Percentiles rank a stretch among this genome's conserved stretches.
Conservation (phyloP, 2,329 filamentous ascomycete genomes). For the Fonsecaea nubica region DNA sequence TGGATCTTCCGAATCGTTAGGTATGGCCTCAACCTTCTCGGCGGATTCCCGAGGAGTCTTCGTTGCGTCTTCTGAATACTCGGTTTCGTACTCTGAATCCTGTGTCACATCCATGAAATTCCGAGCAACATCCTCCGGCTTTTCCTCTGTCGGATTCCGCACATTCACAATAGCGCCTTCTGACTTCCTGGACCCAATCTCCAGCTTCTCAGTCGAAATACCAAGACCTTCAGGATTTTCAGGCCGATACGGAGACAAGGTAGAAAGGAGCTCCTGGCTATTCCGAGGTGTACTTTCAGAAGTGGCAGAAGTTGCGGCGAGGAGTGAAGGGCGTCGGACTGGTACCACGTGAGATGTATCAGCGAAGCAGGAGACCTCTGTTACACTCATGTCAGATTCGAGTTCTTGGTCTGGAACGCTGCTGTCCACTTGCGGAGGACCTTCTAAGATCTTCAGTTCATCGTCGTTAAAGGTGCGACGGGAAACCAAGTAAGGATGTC, state of each 20-base stretch:
- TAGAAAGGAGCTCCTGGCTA: conserved; percentile 30
- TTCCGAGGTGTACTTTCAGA: conserved; percentile 38
- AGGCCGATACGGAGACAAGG: conserved; percentile 8
- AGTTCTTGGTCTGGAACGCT: background rate
- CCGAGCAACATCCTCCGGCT: background rate
- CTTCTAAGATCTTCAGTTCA: conserved; percentile 35
- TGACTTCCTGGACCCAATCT: background rate
- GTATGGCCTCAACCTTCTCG: background rate
- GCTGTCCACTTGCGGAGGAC: conserved; percentile 4
- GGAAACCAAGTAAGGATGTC: conserved; percentile 36
- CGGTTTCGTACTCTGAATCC: background rate
- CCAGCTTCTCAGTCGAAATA: background rate
- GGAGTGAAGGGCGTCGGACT: conserved; percentile 27
- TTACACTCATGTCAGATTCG: background rate
- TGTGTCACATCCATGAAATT: background rate
- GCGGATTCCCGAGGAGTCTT: background rate
- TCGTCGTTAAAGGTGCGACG: conserved; percentile 35
- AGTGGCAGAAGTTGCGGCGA: conserved; percentile 22
- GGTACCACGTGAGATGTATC: background rate
- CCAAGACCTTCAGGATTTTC: background rate
- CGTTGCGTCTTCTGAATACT: background rate
- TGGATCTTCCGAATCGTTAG: background rate
- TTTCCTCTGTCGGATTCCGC: background rate
- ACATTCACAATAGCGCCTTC: background rate
- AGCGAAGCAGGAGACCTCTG: background rate